phyloP scores from a whole-genome alignment of 2,329 filamentous ascomycete species.

The Fusarium sp. region DNA sequence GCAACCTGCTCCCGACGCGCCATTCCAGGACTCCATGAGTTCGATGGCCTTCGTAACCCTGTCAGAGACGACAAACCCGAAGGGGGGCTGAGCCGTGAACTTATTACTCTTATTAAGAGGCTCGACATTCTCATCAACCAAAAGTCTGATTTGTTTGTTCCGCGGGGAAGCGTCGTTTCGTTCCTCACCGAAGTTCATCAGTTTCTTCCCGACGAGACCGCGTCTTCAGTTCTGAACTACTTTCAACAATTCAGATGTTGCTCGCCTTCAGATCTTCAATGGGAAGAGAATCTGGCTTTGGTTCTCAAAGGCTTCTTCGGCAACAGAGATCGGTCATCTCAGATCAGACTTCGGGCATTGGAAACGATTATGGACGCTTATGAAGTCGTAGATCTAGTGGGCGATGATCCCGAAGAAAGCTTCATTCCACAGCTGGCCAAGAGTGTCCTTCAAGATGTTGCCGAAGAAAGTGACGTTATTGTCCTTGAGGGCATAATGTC shows the following conservation, averaged over 20 bases:
- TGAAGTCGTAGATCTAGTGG: constrained; percentile 67
- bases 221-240: constrained; percentile 72
- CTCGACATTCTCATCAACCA: constrained; percentile 61
- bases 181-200: constrained; percentile 73
- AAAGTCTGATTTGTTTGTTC: constrained; percentile 66
- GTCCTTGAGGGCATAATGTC: constrained; percentile 74
- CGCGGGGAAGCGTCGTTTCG: constrained; percentile 72
- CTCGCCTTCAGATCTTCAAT: constrained; percentile 75
- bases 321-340: constrained; percentile 68
- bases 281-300: constrained; percentile 71
- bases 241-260: constrained; percentile 76
- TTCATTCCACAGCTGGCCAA: constrained; percentile 69
- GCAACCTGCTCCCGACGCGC: constrained; percentile 61
- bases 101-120: constrained; percentile 58
- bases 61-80: constrained; percentile 49
- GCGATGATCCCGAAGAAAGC: constrained; percentile 68
- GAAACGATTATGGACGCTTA: constrained; percentile 69
- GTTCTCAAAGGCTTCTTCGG: constrained; percentile 73
- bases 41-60: constrained; percentile 37
- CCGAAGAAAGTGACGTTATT: constrained; percentile 70
- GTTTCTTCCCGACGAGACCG: constrained; percentile 72
- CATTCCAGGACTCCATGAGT: constrained; percentile 43
- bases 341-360: constrained; percentile 71
- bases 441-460: constrained; percentile 69
- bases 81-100: constrained; percentile 55